These are phyloP conservation scores for Yarrowia alimentaria DNA, from an alignment of 805 yeast species.

Conservation along the genomic window DNA sequence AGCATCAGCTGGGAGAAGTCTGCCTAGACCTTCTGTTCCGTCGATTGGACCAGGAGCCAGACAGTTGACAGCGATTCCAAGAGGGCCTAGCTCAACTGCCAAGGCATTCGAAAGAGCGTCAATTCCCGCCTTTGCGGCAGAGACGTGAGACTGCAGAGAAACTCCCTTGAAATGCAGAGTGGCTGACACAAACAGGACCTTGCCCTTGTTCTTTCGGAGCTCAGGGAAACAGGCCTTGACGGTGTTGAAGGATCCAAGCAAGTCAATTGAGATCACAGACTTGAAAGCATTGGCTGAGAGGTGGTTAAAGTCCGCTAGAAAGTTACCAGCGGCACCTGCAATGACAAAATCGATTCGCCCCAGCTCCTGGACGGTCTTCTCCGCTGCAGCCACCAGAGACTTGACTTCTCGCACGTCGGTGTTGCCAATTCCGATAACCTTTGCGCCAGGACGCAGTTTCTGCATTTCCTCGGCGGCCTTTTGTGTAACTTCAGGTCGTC, in stretches of 20 bases:
- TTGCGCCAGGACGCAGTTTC: slow-evolving; percentile 56
- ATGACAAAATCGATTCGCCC: slow-evolving; percentile 84
- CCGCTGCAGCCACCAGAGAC: slow-evolving; percentile 60
- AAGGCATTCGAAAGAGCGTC: slow-evolving; percentile 81
- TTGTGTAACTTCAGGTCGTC: slow-evolving; percentile 65
- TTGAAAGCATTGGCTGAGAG: slow-evolving; percentile 84
- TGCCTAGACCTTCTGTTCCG: slow-evolving; percentile 79
- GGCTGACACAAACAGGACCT: slow-evolving; percentile 78
- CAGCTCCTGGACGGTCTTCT: slow-evolving; percentile 58
- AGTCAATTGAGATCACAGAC: slow-evolving; percentile 80
- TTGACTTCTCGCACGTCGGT: slow-evolving; percentile 76
- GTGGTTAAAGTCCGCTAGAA: slow-evolving; percentile 73
- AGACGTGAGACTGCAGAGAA: slow-evolving; percentile 85
- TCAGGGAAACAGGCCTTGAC: slow-evolving; percentile 75
- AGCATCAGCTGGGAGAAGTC: slow-evolving; percentile 51
- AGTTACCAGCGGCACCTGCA: slow-evolving; percentile 97
- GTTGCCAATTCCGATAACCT: slow-evolving; percentile 67
- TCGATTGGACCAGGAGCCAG: slow-evolving; percentile 91
- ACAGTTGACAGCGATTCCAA: slow-evolving; percentile 78
- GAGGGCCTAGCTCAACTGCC: slow-evolving; percentile 88
- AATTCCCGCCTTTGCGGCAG: slow-evolving; percentile 94
- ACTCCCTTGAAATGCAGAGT: slow-evolving; percentile 87
- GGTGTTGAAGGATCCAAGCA: slow-evolving; percentile 86
- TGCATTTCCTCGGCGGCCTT: slow-evolving; percentile 65
- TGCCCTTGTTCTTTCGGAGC: slow-evolving; percentile 64